Percentiles rank a stretch among this genome's conserved stretches.
Evolutionary conservation across 1,139 yeast genomes (phyloP).

Genomic region (Casaregolazyma suthepensis): DNA sequence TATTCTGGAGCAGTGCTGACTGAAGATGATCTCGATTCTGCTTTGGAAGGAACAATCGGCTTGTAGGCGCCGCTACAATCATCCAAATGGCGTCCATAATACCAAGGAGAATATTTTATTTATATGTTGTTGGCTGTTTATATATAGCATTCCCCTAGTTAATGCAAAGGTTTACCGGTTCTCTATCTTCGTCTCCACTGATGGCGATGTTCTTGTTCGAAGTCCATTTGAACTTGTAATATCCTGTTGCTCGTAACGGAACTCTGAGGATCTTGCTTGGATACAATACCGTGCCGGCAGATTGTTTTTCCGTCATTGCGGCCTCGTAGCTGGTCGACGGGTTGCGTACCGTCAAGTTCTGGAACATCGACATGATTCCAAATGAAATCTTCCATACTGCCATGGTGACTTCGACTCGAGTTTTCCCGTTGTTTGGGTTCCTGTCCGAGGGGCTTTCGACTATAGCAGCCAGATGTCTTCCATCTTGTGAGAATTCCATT

Average conservation of each 20-base stretch:
- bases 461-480: conserved; percentile 21
- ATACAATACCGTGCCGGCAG: background rate
- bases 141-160: background rate
- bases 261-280: conserved; percentile 1
- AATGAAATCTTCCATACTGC: conserved; percentile 15
- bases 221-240: conserved; percentile 8
- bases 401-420: conserved; percentile 4
- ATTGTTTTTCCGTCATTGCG: background rate
- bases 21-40: conserved; percentile 66
- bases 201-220: conserved; percentile 3
- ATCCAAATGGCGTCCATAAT: background rate
- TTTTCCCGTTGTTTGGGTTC: background rate
- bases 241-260: conserved; percentile 1
- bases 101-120: background rate
- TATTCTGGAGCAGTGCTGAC: conserved; percentile 85
- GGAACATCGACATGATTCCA: conserved; percentile 13
- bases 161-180: conserved; percentile 2
- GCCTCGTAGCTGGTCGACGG: background rate
- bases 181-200: conserved; percentile 4
- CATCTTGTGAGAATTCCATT: conserved; percentile 24
- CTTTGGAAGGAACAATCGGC: conserved; percentile 36
- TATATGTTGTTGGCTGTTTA: conserved; percentile 27
- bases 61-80: conserved; percentile 7
- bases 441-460: conserved; percentile 7
- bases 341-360: conserved; percentile 3